Conservation (phyloP, 2,329 filamentous ascomycete species). For the Aureobasidium subglaciale region DNA sequence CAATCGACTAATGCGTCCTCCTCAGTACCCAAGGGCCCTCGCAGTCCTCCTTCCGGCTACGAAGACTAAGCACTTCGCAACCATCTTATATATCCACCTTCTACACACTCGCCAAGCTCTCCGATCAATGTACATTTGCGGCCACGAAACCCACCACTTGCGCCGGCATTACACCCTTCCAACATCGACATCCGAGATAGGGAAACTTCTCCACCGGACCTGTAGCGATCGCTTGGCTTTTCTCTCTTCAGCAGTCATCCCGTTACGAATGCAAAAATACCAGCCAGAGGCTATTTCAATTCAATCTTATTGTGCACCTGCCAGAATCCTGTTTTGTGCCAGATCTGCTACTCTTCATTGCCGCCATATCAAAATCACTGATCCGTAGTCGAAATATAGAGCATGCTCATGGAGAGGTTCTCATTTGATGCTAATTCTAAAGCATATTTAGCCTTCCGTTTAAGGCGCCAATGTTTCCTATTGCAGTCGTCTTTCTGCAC, state of each 20-base stretch:
- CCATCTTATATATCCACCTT: neutral
- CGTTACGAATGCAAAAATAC: slow-evolving; percentile 8
- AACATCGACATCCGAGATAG: neutral
- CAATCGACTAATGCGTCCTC: neutral
- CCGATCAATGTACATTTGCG: slow-evolving; percentile 2
- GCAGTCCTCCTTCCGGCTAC: slow-evolving; percentile 39
- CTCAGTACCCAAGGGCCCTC: slow-evolving; percentile 41
- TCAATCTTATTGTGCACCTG: neutral
- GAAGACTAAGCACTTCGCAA: slow-evolving; percentile 33
- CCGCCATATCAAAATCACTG: too few species aligned
- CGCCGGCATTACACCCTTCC: neutral
- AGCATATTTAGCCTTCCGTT: too few species aligned
- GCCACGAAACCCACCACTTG: neutral
- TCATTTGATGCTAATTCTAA: too few species aligned
- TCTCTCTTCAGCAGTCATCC: neutral
- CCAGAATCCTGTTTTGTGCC: neutral
- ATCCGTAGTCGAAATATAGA: too few species aligned
- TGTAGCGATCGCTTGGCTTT: neutral
- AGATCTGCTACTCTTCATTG: too few species aligned
- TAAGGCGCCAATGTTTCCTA: too few species aligned
- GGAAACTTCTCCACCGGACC: neutral
- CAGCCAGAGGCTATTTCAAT: neutral
- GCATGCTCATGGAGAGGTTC: too few species aligned
- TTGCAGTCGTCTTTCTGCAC: neutral
- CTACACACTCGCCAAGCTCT: neutral